Conservation (phyloP, 352 stramenopile genomes). For the Globisporangium viniferum region DNA sequence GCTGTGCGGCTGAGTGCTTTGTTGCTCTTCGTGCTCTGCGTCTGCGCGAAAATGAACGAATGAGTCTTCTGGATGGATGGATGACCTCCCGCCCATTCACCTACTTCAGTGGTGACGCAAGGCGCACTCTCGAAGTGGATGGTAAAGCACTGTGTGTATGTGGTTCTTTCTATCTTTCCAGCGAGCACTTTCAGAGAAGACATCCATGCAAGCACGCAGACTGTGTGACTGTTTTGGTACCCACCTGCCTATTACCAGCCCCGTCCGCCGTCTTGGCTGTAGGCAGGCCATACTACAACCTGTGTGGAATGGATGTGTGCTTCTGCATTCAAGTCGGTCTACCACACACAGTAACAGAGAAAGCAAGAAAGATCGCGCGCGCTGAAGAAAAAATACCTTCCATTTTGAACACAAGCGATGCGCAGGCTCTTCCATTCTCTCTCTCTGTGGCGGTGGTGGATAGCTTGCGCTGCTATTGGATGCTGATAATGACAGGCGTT, state of each 20-base stretch:
- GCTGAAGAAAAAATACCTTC: not conserved
- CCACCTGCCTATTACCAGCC: not conserved
- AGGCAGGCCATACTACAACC: not conserved
- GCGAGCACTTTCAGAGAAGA: not conserved
- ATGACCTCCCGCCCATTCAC: not conserved
- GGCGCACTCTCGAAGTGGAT: not conserved
- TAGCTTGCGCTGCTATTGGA: too few relatives aligned
- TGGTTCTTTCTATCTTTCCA: conserved; percentile 9
- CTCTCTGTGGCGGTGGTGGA: too few relatives aligned
- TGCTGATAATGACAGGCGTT: too few relatives aligned
- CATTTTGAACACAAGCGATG: not conserved
- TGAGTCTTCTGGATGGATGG: not conserved
- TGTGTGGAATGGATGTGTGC: not conserved
- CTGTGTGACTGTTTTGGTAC: not conserved
- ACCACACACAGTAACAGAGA: not conserved
- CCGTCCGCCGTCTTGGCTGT: too few relatives aligned
- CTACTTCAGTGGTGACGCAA: not conserved
- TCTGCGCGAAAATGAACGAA: conserved; percentile 8
- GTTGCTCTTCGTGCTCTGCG: not conserved
- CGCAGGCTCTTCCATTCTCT: not conserved
- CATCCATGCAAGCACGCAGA: not conserved
- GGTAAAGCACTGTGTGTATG: not conserved
- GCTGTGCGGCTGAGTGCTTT: not conserved
- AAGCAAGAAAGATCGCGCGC: conserved; percentile 3
- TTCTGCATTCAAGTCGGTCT: conserved; percentile 5